Conservation (phyloP, 2,329 filamentous ascomycete species). For the Pestalotiopsis sp. region DNA sequence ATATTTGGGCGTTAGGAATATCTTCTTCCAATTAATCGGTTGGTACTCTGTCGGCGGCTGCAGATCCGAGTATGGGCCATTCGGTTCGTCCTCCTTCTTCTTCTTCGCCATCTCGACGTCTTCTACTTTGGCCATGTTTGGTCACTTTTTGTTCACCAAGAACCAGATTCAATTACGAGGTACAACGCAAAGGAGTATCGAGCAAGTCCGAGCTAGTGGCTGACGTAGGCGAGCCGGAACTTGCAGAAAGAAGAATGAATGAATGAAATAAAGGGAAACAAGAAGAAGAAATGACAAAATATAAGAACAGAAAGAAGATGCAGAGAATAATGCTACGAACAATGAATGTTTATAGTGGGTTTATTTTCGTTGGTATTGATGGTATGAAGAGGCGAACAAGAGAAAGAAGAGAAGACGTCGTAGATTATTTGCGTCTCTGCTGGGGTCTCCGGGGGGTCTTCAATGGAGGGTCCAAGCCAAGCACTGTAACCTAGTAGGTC, state of each 20-base stretch:
- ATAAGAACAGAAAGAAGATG: not conserved
- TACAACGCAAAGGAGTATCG: not conserved
- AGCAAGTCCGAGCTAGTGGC: not conserved
- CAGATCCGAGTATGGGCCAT: not conserved
- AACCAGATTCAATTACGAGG: not conserved
- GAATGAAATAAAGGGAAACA: not conserved
- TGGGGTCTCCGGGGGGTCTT: not conserved
- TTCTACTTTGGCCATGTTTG: slow-evolving; percentile 2
- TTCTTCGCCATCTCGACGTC: slow-evolving; percentile 10
- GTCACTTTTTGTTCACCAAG: not conserved
- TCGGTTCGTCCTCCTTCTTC: not conserved
- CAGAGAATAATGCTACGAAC: slow-evolving; percentile 1
- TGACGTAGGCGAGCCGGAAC: not conserved
- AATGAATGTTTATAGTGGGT: not conserved
- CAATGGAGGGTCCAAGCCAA: not conserved
- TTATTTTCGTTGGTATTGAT: too few relatives aligned
- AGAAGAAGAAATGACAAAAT: not conserved
- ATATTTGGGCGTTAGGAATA: slow-evolving; percentile 35
- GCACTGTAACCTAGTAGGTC: too few relatives aligned
- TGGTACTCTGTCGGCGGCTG: slow-evolving; percentile 33
- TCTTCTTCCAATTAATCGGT: slow-evolving; percentile 33
- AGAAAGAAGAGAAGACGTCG: not conserved
- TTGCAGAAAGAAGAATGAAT: too few relatives aligned
- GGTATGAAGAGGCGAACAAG: not conserved
- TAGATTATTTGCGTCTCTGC: not conserved